Percentiles rank a stretch among this genome's conserved stretches.
Evolutionary conservation across 371 early-diverging fungal species (phyloP).

Genomic region (Phascolomyces articulosus): DNA sequence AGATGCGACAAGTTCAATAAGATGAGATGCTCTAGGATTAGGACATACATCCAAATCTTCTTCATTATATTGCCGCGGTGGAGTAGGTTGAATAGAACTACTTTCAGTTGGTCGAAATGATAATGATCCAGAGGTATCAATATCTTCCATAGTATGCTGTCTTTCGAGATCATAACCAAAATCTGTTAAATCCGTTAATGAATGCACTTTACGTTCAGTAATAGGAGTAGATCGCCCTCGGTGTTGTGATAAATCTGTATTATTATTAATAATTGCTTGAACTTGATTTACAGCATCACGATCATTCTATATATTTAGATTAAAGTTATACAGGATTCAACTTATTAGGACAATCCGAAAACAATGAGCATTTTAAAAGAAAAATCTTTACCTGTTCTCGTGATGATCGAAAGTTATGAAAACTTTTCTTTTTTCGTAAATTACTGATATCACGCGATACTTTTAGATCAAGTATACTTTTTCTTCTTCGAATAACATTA

Average conservation of each 20-base stretch:
- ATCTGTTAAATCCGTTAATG: conserved; percentile 1
- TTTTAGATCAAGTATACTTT: neutral
- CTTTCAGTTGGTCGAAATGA: neutral
- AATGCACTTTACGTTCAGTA: neutral
- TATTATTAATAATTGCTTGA: conserved; percentile 9
- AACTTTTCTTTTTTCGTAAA: neutral
- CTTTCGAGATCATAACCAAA: conserved; percentile 1
- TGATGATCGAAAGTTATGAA: neutral
- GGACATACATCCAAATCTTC: conserved; percentile 18
- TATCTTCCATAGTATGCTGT: neutral
- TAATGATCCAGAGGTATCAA: neutral
- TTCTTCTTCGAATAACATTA: neutral
- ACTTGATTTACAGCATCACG: neutral
- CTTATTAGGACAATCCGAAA: neutral
- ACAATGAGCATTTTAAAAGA: neutral
- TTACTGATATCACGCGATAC: neutral
- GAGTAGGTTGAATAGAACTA: neutral
- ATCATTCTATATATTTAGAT: neutral
- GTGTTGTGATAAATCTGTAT: conserved; percentile 4
- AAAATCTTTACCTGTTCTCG: conserved; percentile 8
- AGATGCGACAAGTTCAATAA: conserved; percentile 21
- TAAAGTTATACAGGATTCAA: neutral
- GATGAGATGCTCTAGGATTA: conserved; percentile 16
- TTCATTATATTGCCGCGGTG: neutral
- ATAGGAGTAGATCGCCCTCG: neutral